Evolutionary conservation across 73 alveolate genomes (phyloP).

Genomic region (Paramecium primaurelia): DNA sequence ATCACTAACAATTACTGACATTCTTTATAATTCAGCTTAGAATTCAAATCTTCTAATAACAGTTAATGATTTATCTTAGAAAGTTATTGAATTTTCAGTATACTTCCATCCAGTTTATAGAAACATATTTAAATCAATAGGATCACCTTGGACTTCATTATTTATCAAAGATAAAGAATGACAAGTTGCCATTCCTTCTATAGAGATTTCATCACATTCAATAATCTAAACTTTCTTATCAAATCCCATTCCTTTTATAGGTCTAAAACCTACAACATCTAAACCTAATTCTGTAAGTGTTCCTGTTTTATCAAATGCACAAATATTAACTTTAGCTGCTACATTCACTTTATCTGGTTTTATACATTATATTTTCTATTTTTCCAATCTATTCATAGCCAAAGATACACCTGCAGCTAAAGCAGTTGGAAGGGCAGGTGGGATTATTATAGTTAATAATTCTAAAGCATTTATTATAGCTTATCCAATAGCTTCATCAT

Average conservation of each 20-base stretch:
- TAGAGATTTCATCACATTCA: constrained; percentile 48
- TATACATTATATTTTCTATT: constrained; percentile 76
- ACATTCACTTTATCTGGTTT: constrained; percentile 84
- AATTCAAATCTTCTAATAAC: constrained; percentile 80
- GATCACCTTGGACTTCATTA: constrained; percentile 85
- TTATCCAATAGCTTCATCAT: constrained; percentile 43
- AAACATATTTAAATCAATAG: constrained; percentile 88
- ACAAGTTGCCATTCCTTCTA: constrained; percentile 77
- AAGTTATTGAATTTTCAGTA: constrained; percentile 55
- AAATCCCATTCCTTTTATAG: constrained; percentile 22
- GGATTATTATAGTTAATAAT: constrained; percentile 70
- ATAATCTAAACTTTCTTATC: constrained; percentile 39
- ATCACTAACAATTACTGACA: constrained; percentile 74
- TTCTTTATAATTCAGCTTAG: constrained; percentile 75
- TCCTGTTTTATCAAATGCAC: constrained; percentile 87
- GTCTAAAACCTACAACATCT: constrained; percentile 73
- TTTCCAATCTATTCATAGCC: constrained; percentile 73
- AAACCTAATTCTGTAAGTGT: constrained; percentile 88
- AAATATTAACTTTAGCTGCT: constrained; percentile 80
- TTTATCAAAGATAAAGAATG: constrained; percentile 74
- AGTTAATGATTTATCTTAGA: constrained; percentile 49
- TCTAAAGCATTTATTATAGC: constrained; percentile 59
- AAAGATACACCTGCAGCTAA: constrained; percentile 74
- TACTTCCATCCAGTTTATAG: constrained; percentile 78
- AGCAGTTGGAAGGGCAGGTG: constrained; percentile 82